phyloP scores from a whole-genome alignment of 306 rosid species.

The Trifolium pratense region DNA sequence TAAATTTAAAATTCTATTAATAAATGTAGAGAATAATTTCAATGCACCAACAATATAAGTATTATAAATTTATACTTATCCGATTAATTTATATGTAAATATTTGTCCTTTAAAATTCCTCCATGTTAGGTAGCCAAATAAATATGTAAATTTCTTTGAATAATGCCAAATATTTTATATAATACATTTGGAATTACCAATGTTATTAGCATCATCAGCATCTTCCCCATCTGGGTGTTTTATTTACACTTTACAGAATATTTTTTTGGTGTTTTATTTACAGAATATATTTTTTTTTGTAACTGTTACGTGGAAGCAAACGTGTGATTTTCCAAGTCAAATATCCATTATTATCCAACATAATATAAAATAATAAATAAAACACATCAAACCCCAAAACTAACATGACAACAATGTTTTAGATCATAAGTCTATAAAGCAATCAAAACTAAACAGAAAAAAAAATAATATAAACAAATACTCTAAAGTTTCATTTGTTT shows the following conservation, averaged over 20 bases:
- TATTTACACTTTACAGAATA: too few relatives aligned
- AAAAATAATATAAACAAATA: not conserved
- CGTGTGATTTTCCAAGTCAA: constrained; percentile 33
- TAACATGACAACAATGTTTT: not conserved
- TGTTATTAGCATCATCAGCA: constrained; percentile 1
- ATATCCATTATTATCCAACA: not conserved
- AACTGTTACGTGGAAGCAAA: not conserved
- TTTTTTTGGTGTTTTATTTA: too few relatives aligned
- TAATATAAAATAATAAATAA: too few relatives aligned
- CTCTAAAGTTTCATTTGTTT: not conserved
- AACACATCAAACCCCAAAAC: not conserved
- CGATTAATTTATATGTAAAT: too few relatives aligned
- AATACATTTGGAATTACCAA: too few relatives aligned
- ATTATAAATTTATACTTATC: too few relatives aligned
- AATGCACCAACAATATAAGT: too few relatives aligned
- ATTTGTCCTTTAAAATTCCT: too few relatives aligned
- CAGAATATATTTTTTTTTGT: not conserved
- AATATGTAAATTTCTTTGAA: not conserved
- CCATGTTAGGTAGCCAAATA: not conserved
- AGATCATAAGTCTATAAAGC: too few relatives aligned
- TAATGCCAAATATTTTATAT: not conserved
- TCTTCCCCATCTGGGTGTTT: not conserved
- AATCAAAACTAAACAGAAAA: too few relatives aligned
- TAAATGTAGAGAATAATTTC: too few relatives aligned
- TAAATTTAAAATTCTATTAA: too few relatives aligned